Percentiles rank a stretch among this genome's conserved stretches.
phyloP scores from a whole-genome alignment of 148 eudicot species.

The Diospyros lotus region DNA sequence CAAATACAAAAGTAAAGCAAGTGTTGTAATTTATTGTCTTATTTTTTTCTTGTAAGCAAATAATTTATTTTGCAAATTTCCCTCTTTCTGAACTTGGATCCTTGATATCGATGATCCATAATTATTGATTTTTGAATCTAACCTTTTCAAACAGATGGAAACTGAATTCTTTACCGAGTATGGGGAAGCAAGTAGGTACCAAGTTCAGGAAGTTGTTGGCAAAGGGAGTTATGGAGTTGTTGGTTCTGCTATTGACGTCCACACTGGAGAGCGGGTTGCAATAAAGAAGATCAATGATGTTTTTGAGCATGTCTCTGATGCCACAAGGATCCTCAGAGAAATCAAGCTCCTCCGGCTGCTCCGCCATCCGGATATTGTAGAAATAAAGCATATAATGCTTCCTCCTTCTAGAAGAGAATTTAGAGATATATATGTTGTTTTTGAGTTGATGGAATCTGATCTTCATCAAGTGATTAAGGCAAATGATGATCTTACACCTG shows the following conservation, averaged over 20 bases:
- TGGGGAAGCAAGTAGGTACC: constrained; percentile 87
- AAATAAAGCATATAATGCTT: constrained; percentile 91
- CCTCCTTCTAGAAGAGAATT: constrained; percentile 97
- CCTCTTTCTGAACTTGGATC: too few species aligned
- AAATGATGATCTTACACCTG: constrained; percentile 84
- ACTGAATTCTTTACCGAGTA: constrained; percentile 94
- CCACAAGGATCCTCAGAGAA: constrained; percentile 92
- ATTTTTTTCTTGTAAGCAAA: not conserved
- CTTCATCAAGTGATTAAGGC: constrained; percentile 94
- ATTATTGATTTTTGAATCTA: too few species aligned
- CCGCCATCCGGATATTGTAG: constrained; percentile 88
- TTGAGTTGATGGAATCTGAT: constrained; percentile 98
- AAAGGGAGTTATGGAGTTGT: constrained; percentile 99
- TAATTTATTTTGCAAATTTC: not conserved
- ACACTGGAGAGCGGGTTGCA: constrained; percentile 85
- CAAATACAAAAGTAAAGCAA: not conserved
- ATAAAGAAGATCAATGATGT: constrained; percentile 94
- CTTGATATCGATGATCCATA: too few species aligned
- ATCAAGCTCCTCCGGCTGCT: constrained; percentile 91
- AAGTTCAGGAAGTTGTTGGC: constrained; percentile 87
- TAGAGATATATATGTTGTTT: constrained; percentile 84
- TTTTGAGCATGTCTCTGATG: constrained; percentile 98
- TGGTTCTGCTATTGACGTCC: constrained; percentile 82
- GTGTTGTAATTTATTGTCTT: not conserved
- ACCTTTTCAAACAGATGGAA: constrained; percentile 21